Conservation (phyloP, 2,329 filamentous ascomycete genomes). For the Nigrospora osmanthi region DNA sequence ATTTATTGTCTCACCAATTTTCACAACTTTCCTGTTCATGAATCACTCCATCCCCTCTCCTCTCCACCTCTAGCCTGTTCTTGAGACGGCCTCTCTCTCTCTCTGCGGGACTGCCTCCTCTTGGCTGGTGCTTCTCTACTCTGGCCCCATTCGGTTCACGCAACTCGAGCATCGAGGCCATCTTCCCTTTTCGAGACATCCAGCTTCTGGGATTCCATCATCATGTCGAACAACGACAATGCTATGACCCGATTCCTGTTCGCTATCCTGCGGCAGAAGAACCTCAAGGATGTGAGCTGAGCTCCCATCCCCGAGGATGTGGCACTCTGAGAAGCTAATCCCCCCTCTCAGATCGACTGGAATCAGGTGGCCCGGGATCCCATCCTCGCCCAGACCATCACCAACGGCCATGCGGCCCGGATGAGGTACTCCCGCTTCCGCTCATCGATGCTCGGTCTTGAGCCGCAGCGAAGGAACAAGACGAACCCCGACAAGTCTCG, state of each 20-base stretch:
- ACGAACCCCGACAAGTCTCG: constrained; percentile 28
- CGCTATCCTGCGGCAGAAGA: constrained; percentile 52
- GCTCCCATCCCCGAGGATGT: background rate
- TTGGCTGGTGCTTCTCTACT: constrained; percentile 18
- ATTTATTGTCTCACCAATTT: constrained; percentile 30
- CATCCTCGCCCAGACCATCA: constrained; percentile 43
- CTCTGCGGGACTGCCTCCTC: constrained; percentile 11
- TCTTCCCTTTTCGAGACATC: background rate
- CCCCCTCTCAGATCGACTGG: constrained; percentile 46
- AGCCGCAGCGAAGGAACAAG: constrained; percentile 39
- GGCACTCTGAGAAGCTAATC: constrained; percentile 7
- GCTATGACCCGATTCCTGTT: constrained; percentile 51
- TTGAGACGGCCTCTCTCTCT: constrained; percentile 8
- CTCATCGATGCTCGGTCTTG: constrained; percentile 35
- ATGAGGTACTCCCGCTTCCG: constrained; percentile 52
- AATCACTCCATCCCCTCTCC: constrained; percentile 28
- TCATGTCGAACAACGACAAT: constrained; percentile 50
- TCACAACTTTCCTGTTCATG: constrained; percentile 25
- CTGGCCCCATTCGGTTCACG: constrained; percentile 6
- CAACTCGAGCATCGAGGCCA: background rate
- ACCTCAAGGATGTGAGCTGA: constrained; percentile 49
- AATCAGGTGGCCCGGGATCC: constrained; percentile 47
- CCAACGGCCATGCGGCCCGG: constrained; percentile 52
- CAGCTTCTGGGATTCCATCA: constrained; percentile 6
- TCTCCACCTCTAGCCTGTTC: constrained; percentile 20